phyloP scores from a whole-genome alignment of 768 basidiomycete species.

The Neoboletus magnificus region DNA sequence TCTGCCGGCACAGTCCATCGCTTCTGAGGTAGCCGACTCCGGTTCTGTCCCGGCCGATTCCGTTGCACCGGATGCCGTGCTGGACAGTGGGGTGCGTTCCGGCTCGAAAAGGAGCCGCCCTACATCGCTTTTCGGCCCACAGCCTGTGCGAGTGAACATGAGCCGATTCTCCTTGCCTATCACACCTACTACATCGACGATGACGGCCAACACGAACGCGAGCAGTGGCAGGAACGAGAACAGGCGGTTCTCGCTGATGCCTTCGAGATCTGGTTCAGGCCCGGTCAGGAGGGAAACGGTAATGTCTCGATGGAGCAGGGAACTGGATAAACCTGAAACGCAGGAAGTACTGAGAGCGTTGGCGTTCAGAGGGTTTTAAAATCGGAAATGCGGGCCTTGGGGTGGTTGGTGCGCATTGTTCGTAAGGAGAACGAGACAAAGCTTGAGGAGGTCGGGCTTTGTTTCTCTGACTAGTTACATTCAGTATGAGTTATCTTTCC shows the following conservation, averaged over 20 bases:
- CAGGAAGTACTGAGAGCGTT: constrained; percentile 21
- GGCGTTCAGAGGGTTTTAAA: constrained; percentile 7
- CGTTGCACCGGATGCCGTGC: neutral
- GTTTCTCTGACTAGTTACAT: too few relatives aligned
- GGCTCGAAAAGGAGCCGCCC: neutral
- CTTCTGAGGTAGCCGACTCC: neutral
- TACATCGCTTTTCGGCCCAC: constrained; percentile 13
- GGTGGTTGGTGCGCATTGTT: neutral
- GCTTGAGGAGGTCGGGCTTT: neutral
- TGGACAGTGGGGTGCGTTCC: neutral
- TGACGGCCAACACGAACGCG: neutral
- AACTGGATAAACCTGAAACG: constrained; percentile 20
- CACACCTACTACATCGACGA: neutral
- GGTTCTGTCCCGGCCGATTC: neutral
- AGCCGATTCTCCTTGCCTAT: constrained; percentile 21
- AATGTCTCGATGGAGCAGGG: constrained; percentile 13
- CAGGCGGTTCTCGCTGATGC: neutral
- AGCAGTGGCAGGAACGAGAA: neutral
- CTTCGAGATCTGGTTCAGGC: neutral
- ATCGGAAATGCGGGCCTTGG: neutral
- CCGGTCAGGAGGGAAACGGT: constrained; percentile 14
- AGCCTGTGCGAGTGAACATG: constrained; percentile 3
- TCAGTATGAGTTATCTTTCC: neutral
- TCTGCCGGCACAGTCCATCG: neutral
- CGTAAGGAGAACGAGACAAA: neutral